Percentiles rank a stretch among this genome's conserved stretches.
Conservation (phyloP, 768 basidiomycete species). For the Termitomyces sp. region DNA sequence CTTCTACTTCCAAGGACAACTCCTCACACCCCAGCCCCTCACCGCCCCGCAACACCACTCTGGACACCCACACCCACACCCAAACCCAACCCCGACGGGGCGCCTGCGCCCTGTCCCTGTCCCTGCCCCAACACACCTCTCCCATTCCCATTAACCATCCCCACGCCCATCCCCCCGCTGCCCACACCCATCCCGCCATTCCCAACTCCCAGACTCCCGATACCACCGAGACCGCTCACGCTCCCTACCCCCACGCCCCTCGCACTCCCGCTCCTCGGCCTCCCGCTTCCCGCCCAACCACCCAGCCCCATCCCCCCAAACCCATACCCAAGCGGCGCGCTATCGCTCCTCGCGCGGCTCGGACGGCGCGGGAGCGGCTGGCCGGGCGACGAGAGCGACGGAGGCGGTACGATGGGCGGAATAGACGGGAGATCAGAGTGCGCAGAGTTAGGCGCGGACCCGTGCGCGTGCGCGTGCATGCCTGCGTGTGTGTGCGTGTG, state of each 20-base stretch:
- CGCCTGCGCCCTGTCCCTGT: too few relatives aligned
- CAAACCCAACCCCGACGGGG: neutral
- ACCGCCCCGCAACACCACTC: neutral
- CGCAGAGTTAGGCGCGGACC: slow-evolving; percentile 22
- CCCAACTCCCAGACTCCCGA: slow-evolving; percentile 16
- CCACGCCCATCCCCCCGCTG: neutral
- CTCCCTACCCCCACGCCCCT: slow-evolving; percentile 12
- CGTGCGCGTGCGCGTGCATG: slow-evolving; percentile 8
- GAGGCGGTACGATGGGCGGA: slow-evolving; percentile 18
- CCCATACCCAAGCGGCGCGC: slow-evolving; percentile 58
- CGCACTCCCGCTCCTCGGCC: slow-evolving; percentile 52
- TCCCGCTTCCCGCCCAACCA: slow-evolving; percentile 6
- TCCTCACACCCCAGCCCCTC: neutral
- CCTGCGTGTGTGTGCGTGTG: neutral
- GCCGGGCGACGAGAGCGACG: slow-evolving; percentile 22
- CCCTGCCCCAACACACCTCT: too few relatives aligned
- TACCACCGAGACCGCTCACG: slow-evolving; percentile 25
- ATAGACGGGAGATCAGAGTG: slow-evolving; percentile 18
- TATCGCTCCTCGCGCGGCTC: slow-evolving; percentile 64
- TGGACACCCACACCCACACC: neutral
- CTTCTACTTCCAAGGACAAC: too few relatives aligned
- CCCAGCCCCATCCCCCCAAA: slow-evolving; percentile 9
- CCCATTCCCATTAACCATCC: neutral
- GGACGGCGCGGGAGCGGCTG: slow-evolving; percentile 10
- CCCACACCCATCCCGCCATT: neutral